Evolutionary conservation across 2,329 filamentous ascomycete genomes (phyloP).

Genomic region (Pezicula carpinea): DNA sequence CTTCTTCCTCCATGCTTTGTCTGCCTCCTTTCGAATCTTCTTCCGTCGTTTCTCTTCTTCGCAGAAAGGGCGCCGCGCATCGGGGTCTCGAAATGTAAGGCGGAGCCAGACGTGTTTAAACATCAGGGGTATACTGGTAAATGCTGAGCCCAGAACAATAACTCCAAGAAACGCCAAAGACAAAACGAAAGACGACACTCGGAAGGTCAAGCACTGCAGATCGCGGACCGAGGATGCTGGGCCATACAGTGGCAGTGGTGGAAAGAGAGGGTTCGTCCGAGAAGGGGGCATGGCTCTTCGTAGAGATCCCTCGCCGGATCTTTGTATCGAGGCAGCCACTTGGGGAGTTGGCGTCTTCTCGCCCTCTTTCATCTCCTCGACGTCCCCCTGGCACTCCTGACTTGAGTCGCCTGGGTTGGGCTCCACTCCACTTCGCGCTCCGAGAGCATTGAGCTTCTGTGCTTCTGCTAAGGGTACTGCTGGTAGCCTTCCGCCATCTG

Average conservation of each 20-base stretch:
- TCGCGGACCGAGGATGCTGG: slow-evolving; percentile 63
- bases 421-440: slow-evolving; percentile 38
- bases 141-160: slow-evolving; percentile 70
- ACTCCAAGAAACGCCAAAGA: slow-evolving; percentile 72
- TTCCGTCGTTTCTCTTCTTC: slow-evolving; percentile 64
- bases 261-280: slow-evolving; percentile 76
- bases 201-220: slow-evolving; percentile 62
- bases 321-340: slow-evolving; percentile 29
- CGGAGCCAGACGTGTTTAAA: slow-evolving; percentile 45
- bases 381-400: slow-evolving; percentile 28
- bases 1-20: slow-evolving; percentile 55
- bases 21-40: slow-evolving; percentile 50
- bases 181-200: slow-evolving; percentile 65
- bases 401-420: slow-evolving; percentile 30
- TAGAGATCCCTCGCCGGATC: slow-evolving; percentile 42
- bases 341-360: slow-evolving; percentile 23
- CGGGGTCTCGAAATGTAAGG: slow-evolving; percentile 55
- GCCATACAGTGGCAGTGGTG: slow-evolving; percentile 76
- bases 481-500: slow-evolving; percentile 61
- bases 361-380: slow-evolving; percentile 29
- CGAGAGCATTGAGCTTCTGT: slow-evolving; percentile 61
- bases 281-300: slow-evolving; percentile 53
- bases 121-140: slow-evolving; percentile 57
- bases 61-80: slow-evolving; percentile 61
- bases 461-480: slow-evolving; percentile 67